A percentile compares a stretch with the other conserved stretches of the same genome.
phyloP scores from a whole-genome alignment of 164 flowering plant species.

The Annona cherimola region DNA sequence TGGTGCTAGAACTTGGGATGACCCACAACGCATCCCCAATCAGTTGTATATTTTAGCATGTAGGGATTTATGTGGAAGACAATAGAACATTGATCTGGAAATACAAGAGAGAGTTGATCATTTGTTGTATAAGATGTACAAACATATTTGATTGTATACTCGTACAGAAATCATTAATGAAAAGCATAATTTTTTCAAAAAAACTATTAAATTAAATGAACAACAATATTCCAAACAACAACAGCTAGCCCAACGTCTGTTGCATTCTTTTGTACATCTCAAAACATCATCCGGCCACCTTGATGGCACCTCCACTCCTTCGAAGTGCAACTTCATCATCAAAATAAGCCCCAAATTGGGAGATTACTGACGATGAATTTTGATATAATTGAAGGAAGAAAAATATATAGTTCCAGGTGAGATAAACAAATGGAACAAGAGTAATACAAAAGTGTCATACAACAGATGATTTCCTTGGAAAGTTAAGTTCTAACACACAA shows the following conservation, averaged over 20 bases:
- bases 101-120: too few relatives aligned
- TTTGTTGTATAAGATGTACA: too few relatives aligned
- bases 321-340: too few relatives aligned
- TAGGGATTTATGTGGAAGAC: neutral
- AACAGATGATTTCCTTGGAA: neutral
- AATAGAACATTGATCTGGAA: neutral
- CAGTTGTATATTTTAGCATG: neutral
- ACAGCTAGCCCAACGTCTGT: neutral
- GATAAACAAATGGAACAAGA: too few relatives aligned
- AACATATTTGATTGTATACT: too few relatives aligned
- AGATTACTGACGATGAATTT: neutral
- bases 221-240: too few relatives aligned
- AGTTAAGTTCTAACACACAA: neutral
- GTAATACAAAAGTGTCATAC: neutral
- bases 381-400: neutral
- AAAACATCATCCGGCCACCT: neutral
- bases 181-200: too few relatives aligned
- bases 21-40: neutral
- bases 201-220: neutral
- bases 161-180: neutral
- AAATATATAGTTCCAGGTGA: neutral
- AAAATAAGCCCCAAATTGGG: neutral
- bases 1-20: neutral
- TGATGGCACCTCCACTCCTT: neutral
- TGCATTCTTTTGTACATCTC: neutral